Percentiles rank a stretch among this genome's conserved stretches.
These are phyloP conservation scores for Phytophthora citrophthora DNA, from an alignment of 352 stramenopile species.

Conservation along the genomic window DNA sequence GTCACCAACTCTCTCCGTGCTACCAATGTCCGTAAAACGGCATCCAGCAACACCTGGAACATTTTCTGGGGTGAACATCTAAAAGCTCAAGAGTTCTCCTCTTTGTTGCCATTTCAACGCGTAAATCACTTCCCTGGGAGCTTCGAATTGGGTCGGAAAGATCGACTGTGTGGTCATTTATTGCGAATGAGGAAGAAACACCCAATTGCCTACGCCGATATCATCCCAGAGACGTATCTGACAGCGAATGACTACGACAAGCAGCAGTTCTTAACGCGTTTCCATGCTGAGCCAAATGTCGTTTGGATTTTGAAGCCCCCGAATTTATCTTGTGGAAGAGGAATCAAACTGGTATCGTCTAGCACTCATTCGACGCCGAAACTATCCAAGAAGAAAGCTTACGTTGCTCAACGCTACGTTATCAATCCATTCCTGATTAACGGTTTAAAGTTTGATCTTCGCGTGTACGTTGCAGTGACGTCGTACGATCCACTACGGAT, in stretches of 20 bases:
- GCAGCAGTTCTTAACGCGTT: conserved; percentile 64
- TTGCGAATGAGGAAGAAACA: conserved; percentile 74
- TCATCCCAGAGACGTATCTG: conserved; percentile 82
- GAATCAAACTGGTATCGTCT: conserved; percentile 75
- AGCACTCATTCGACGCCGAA: conserved; percentile 48
- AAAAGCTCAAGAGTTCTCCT: conserved; percentile 46
- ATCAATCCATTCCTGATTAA: conserved; percentile 87
- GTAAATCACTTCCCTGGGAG: conserved; percentile 84
- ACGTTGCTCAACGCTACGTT: conserved; percentile 81
- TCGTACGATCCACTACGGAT: conserved; percentile 85
- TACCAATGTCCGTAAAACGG: conserved; percentile 46
- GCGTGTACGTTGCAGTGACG: conserved; percentile 91
- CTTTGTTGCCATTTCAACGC: conserved; percentile 57
- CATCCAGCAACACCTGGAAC: conserved; percentile 53
- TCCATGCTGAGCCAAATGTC: conserved; percentile 44
- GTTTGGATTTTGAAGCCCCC: conserved; percentile 87
- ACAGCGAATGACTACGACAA: conserved; percentile 74
- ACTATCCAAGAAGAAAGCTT: conserved; percentile 73
- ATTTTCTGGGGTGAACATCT: conserved; percentile 81
- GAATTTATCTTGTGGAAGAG: conserved; percentile 76
- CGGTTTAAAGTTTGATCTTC: conserved; percentile 92
- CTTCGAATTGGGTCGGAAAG: conserved; percentile 82
- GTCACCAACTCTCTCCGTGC: conserved; percentile 63
- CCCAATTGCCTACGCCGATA: conserved; percentile 41
- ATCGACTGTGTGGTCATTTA: conserved; percentile 63